Conservation (phyloP, 2,329 filamentous ascomycete species). For the Coniochaeta ligniaria region DNA sequence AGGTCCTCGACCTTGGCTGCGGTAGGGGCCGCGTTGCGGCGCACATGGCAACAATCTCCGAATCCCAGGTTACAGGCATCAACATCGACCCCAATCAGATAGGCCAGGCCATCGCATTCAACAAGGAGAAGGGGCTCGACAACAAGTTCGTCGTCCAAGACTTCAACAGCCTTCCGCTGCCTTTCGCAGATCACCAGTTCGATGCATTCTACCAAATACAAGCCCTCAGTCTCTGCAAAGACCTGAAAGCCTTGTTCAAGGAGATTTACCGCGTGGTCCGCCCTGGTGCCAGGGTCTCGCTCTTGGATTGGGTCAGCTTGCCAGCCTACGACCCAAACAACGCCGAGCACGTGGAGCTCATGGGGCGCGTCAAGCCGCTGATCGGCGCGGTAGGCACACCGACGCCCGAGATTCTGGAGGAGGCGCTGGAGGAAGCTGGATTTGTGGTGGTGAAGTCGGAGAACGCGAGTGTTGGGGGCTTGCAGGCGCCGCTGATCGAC, state of each 20-base stretch:
- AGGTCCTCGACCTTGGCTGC: slow-evolving; percentile 44
- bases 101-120: slow-evolving; percentile 36
- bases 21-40: slow-evolving; percentile 45
- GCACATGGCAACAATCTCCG: slow-evolving; percentile 41
- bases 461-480: slow-evolving; percentile 42
- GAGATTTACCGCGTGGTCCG: slow-evolving; percentile 42
- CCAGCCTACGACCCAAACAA: slow-evolving; percentile 39
- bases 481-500: slow-evolving; percentile 45
- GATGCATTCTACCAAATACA: slow-evolving; percentile 52
- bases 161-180: slow-evolving; percentile 43
- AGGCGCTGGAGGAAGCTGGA: slow-evolving; percentile 36
- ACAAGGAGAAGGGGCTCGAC: slow-evolving; percentile 30
- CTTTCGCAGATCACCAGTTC: slow-evolving; percentile 39
- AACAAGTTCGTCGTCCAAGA: slow-evolving; percentile 43
- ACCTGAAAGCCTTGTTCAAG: slow-evolving; percentile 35
- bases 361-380: slow-evolving; percentile 46
- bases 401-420: slow-evolving; percentile 37
- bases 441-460: slow-evolving; percentile 39
- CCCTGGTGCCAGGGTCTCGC: slow-evolving; percentile 40
- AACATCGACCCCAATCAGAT: slow-evolving; percentile 49
- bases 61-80: slow-evolving; percentile 39
- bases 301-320: slow-evolving; percentile 46
- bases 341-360: slow-evolving; percentile 39
- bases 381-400: slow-evolving; percentile 49
- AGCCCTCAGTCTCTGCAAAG: slow-evolving; percentile 46